Evolutionary conservation across 495 filamentous ascomycete genomes (phyloP), one percentile per base, ranked within the genome.

Genomic region (Xeromyces bisporus): DNA sequence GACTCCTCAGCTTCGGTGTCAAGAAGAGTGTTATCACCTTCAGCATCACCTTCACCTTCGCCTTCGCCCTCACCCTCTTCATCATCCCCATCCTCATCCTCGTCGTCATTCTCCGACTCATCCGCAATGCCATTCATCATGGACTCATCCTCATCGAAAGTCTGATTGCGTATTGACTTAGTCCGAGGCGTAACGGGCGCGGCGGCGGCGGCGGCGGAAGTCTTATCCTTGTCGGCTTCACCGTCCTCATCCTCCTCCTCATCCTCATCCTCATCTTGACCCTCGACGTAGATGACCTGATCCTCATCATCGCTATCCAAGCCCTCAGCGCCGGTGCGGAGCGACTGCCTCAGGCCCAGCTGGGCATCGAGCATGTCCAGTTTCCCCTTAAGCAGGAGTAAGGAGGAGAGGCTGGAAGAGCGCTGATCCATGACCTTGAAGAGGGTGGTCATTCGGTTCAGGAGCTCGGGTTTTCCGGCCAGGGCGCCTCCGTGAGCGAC

Each of bases 401-500:
- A 58, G 26, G 75, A 77, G 15, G 79, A 71, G n/a, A 96, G 63
- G 16, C 76, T 83, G 8, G 71, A 72, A 10, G 85, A 80, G 12
- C 89, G 71, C 50, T 87, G 80, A 34, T 85, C 76, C 41, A 94
- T 69, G 14, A 93, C 85, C 35, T 74, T 71, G 50, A 80, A 73
- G 6, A 97, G 66, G 15, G 77, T 76, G 12, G 67, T 58, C 27
- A 97, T 66, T 40, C 77, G 71, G 43, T 75, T 73, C 41, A 89
- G 68, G 10, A 89, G 53, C 23, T 84, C 74, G 0, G 79, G 73
- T 43, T 91, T 79, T 7, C 73, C 74, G 15, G 84, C 81, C 21
- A 97, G 59, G 31, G 85, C 85, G 37, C 89, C 89, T 39, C 89
- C 89, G 51, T 97, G 89, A 6, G 84, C 77, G 12, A 94, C 71